Evolutionary conservation across 192 early-diverging fungal genomes (phyloP), one percentile per base, ranked within the genome.

Genomic region (Coemansia sp.): DNA sequence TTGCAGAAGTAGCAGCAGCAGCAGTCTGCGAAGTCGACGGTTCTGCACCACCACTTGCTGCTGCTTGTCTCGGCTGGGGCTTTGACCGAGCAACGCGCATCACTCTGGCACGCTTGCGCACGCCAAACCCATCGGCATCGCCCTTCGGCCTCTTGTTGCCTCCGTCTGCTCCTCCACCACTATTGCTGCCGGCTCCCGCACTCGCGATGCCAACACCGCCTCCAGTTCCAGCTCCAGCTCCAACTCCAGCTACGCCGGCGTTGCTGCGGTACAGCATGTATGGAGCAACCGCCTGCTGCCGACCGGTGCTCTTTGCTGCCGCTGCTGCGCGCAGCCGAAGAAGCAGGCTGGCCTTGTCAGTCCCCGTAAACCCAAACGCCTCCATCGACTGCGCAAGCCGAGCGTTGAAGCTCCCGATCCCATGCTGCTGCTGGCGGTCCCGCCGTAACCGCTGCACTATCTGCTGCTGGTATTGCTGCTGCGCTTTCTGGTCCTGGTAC

Each of bases 341-440:
- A 45, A 82, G 75, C 57, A 82, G 59, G 17, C 71, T 71, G 62
- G 79, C 64, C 65, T 76, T 76, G 11, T 74, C 79, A 5, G 74
- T 60, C 12, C 79, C 79, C 0, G 71, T 76, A 49, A 82, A 76
- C 25, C 79, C 79, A 63, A 82, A 82, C 7, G 74, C 79, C 59
- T 82, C 79, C 79, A 82, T 82, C 8, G 79, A 74, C 71, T 82
- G 79, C 20, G 74, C 71, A 48, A 82, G 58, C 13, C 79, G 79
- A 0, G 79, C 79, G 22, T 76, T 82, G 37, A 82, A 72, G 20
- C 71, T 70, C 20, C 74, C 74, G 9, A 56, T 64, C 3, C 57
- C 67, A 38, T 54, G 51, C 51, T 54, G 51, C 51, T 54, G 51
- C 51, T 62, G 64, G 60, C 66, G 51, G 46, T 70, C 48, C 56